A percentile compares a stretch with the other conserved stretches of the same genome.
Evolutionary conservation across 192 early-diverging fungal species (phyloP).

Genomic region (Coemansia sp.): DNA sequence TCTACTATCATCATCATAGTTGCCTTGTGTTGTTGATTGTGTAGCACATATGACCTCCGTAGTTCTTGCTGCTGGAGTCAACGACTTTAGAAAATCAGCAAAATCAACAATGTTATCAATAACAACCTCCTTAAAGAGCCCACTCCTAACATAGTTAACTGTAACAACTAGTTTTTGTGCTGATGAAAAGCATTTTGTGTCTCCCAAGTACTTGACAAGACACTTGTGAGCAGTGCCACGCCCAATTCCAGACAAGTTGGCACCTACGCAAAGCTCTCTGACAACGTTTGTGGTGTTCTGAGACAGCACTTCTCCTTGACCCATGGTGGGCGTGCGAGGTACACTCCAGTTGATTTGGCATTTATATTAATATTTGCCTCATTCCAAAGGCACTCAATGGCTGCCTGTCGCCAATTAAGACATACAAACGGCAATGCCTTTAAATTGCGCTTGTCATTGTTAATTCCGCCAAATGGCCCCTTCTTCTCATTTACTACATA

Average conservation of each 20-base stretch:
- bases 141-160: no score
- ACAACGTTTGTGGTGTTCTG: accelerated
- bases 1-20: no score
- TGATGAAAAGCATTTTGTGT: not conserved
- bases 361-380: not conserved
- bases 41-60: not conserved
- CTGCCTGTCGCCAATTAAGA: not conserved
- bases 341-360: no score
- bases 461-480: not conserved
- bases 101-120: no score
- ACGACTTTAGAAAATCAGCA: no score
- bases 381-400: not conserved
- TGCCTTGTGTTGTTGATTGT: not conserved
- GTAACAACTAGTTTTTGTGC: no score
- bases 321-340: no score
- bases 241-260: not conserved
- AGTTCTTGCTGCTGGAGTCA: no score
- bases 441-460: not conserved
- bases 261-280: not conserved
- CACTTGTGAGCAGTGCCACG: not conserved
- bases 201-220: not conserved
- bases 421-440: not conserved
- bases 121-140: no score
- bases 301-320: no score
- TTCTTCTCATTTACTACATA: not conserved